Evolutionary conservation across 345 rosid species (phyloP), one percentile per base, ranked within the genome.

Genomic region (Hibiscus syriacus): DNA sequence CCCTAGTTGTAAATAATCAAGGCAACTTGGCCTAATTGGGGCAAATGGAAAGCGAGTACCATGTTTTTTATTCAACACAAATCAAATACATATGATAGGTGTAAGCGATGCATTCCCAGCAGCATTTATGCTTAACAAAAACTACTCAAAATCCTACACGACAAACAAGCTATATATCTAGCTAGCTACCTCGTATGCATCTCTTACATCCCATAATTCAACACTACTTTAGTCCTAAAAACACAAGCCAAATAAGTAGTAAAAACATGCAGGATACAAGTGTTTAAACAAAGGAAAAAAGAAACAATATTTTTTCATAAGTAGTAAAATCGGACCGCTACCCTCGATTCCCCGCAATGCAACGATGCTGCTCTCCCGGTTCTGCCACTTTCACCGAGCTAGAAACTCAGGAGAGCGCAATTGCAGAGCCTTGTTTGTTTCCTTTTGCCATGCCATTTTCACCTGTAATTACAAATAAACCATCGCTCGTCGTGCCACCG

Each of bases 331-430:
- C 90, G 94, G 94, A 88, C 94, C 94, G 94, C 75, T 76, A 84
- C 87, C 94, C 90, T 88, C 94, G 78, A 88, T 88, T 86, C 94
- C 94, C 94, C 89, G 85, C 90, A 62, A 81, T 86, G 90, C 90
- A 88, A 86, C 73, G 67, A 82, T 84, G 62, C 74, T 77, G 83
- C 87, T 86, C 86, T 88, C 82, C 90, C 80, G 57, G 70, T 68
- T 85, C 93, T 84, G 78, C 79, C 81, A 6, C 43, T 27, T 30
- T 34, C 13, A 9, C 13, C 6, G 54, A 79, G 82, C 75, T 77
- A 87, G 84, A 80, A 70, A 71, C 74, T 80, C 80, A 32, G 89
- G 89, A 87, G 92, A 85, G 93, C 78, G 84, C 81, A 85, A 81
- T 81, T 85, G 93, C 90, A 85, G 79, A 80, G 88, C 87, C 68